phyloP scores from a whole-genome alignment of 176 grass and related monocot species.

The Aegilops speltoides region DNA sequence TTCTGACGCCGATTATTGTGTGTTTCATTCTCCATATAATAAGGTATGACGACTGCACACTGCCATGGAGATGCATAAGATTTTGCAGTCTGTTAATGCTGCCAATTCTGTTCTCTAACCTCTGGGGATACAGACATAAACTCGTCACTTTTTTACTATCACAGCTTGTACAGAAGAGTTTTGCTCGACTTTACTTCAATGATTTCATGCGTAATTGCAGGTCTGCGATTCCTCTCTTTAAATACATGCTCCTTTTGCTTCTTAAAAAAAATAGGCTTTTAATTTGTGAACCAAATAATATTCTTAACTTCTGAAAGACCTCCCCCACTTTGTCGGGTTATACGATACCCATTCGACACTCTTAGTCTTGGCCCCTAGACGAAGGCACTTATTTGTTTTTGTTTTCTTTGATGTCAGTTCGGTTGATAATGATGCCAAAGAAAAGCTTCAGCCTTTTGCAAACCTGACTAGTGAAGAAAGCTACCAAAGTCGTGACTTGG shows the following conservation, averaged over 20 bases:
- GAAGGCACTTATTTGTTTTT: slow-evolving; percentile 6
- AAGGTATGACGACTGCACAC: slow-evolving; percentile 49
- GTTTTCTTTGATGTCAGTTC: slow-evolving; percentile 43
- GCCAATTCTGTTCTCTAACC: not conserved
- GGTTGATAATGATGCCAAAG: slow-evolving; percentile 62
- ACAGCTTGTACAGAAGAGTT: slow-evolving; percentile 98
- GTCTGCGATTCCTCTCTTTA: slow-evolving; percentile 34
- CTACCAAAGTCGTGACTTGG: slow-evolving; percentile 76
- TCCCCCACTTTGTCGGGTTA: not conserved
- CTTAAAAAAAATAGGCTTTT: not conserved
- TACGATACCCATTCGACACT: not conserved
- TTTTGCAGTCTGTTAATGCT: not conserved
- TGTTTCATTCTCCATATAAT: slow-evolving; percentile 99
- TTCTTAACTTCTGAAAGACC: not conserved
- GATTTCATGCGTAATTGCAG: slow-evolving; percentile 85
- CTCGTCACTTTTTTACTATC: slow-evolving; percentile 3
- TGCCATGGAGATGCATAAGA: not conserved
- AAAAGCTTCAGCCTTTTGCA: slow-evolving; percentile 66
- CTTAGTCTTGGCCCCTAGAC: not conserved
- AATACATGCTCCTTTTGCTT: not conserved
- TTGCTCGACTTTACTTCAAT: slow-evolving; percentile 86
- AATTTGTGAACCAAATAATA: not conserved
- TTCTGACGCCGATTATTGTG: slow-evolving; percentile 78
- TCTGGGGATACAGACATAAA: slow-evolving; percentile 1
- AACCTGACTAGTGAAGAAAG: slow-evolving; percentile 67